A percentile compares a stretch with the other conserved stretches of the same genome.
These are phyloP conservation scores for Durusdinium trenchii DNA, from an alignment of 73 alveolate species.

Conservation along the genomic window DNA sequence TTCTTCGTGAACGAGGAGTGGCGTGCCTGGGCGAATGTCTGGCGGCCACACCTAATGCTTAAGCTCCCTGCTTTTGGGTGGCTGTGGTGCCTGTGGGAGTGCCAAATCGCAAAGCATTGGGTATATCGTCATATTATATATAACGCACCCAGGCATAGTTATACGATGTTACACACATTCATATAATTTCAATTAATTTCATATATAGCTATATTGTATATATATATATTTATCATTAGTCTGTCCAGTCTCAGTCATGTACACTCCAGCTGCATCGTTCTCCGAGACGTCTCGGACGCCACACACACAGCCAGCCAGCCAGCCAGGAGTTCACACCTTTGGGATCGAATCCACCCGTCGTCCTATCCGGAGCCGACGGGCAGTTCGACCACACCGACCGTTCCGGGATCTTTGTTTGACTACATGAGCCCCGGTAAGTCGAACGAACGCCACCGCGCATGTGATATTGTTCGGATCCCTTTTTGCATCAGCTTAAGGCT, in stretches of 20 bases:
- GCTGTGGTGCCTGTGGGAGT: not conserved
- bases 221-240: too few species aligned
- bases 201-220: not conserved
- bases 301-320: not conserved
- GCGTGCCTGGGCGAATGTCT: slow-evolving; percentile 62
- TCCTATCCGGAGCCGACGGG: not conserved
- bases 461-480: not conserved
- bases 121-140: too few species aligned
- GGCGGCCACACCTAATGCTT: not conserved
- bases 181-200: not conserved
- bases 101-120: too few species aligned
- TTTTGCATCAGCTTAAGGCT: not conserved
- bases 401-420: not conserved
- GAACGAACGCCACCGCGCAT: not conserved
- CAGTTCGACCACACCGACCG: not conserved
- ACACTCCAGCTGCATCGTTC: not conserved
- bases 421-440: not conserved
- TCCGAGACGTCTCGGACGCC: not conserved
- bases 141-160: too few species aligned
- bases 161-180: too few species aligned
- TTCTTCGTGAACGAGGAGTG: slow-evolving; percentile 70
- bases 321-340: not conserved
- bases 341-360: not conserved
- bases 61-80: not conserved
- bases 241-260: too few species aligned